Evolutionary conservation across 2,329 filamentous ascomycete genomes (phyloP).

Genomic region (Aspergillus tanneri): DNA sequence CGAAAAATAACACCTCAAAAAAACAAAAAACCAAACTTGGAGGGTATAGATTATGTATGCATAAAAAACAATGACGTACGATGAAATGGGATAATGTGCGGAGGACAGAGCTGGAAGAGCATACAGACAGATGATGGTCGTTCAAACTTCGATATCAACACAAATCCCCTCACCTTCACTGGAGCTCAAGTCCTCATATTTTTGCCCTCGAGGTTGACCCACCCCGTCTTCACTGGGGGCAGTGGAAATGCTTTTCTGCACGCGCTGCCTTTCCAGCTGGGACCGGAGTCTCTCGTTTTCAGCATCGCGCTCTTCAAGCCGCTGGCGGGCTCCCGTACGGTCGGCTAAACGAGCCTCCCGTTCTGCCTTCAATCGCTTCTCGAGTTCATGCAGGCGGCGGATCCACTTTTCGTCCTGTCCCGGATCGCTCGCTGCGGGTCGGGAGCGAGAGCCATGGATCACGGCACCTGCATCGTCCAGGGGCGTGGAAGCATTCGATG

Average conservation of each 20-base stretch:
- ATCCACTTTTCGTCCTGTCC: conserved; percentile 73
- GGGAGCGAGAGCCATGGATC: conserved; percentile 25
- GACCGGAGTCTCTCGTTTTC: conserved; percentile 70
- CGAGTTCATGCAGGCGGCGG: conserved; percentile 79
- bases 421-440: conserved; percentile 26
- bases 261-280: conserved; percentile 60
- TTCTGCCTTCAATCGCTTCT: conserved; percentile 85
- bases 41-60: conserved; percentile 12
- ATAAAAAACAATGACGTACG: neutral
- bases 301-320: conserved; percentile 71
- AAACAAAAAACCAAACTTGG: conserved; percentile 13
- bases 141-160: conserved; percentile 40
- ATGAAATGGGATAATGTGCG: neutral
- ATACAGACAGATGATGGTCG: neutral
- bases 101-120: conserved; percentile 17
- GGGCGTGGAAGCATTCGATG: conserved; percentile 35
- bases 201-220: conserved; percentile 13
- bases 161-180: conserved; percentile 40
- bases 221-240: conserved; percentile 23
- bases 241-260: conserved; percentile 34
- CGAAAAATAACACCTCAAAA: conserved; percentile 12
- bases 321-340: conserved; percentile 75
- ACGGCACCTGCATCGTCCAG: conserved; percentile 30
- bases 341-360: conserved; percentile 82
- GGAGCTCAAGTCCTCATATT: conserved; percentile 34